These are phyloP conservation scores for Cadophora sp. DNA, from an alignment of 2,329 filamentous ascomycete species.

Conservation along the genomic window DNA sequence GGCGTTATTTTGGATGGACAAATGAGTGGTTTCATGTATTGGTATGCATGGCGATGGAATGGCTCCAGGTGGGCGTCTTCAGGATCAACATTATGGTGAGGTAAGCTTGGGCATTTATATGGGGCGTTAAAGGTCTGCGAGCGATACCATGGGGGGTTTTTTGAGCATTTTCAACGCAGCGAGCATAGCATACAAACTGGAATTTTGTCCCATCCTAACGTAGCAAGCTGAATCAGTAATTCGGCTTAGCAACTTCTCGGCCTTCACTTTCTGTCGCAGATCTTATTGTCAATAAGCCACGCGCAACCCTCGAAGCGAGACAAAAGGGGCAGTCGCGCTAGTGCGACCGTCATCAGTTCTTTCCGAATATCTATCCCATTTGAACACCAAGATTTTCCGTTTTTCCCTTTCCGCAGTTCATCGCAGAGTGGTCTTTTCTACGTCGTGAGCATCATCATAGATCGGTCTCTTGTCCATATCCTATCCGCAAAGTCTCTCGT, in stretches of 20 bases:
- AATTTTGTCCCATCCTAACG: neutral
- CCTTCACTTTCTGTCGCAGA: neutral
- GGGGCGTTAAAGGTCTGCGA: conserved; percentile 2
- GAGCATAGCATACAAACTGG: neutral
- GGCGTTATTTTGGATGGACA: conserved; percentile 7
- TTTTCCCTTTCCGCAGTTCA: neutral
- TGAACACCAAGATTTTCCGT: neutral
- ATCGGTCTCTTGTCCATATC: too few species aligned
- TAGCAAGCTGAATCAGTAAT: neutral
- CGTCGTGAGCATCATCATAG: too few species aligned
- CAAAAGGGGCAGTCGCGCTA: neutral
- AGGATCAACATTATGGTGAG: conserved; percentile 3
- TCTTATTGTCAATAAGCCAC: too few species aligned
- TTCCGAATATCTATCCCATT: neutral
- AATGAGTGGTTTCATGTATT: neutral
- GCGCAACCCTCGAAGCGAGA: neutral
- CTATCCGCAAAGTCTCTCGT: neutral
- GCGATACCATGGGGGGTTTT: neutral
- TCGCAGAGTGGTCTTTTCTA: too few species aligned
- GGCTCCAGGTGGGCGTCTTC: neutral
- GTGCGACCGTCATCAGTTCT: neutral
- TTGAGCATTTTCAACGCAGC: conserved; percentile 8
- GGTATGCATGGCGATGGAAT: conserved; percentile 7
- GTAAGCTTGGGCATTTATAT: neutral
- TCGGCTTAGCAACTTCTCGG: neutral